Evolutionary conservation across 2,329 filamentous ascomycete species (phyloP).

Genomic region (Aspergillus persii): DNA sequence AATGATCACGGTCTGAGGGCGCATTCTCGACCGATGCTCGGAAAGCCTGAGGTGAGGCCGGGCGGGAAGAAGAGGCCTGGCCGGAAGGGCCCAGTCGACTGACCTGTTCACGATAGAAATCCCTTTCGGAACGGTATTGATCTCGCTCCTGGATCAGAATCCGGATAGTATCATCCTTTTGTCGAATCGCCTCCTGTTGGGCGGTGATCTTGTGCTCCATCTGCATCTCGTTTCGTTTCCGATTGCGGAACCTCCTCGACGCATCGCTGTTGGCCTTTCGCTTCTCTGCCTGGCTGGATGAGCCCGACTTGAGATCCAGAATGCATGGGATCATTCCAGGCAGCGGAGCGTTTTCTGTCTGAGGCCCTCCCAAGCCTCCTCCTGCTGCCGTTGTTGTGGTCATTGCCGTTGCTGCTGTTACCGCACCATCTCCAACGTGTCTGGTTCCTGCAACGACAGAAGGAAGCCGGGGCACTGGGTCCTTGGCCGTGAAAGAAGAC

Average conservation of each 20-base stretch:
- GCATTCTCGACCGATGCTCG: conserved; percentile 9
- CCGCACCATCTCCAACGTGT: conserved; percentile 17
- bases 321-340: conserved; percentile 37
- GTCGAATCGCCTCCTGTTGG: conserved; percentile 39
- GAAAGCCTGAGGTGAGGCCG: conserved; percentile 28
- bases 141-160: conserved; percentile 34
- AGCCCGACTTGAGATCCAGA: conserved; percentile 42
- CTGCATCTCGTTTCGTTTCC: conserved; percentile 41
- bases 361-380: conserved; percentile 7
- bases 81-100: conserved; percentile 24
- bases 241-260: conserved; percentile 41
- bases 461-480: conserved; percentile 25
- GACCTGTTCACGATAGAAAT: conserved; percentile 39
- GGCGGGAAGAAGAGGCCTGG: conserved; percentile 30
- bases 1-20: conserved; percentile 14
- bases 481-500: conserved; percentile 24
- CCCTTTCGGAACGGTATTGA: conserved; percentile 39
- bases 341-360: conserved; percentile 12
- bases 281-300: conserved; percentile 41
- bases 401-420: neutral
- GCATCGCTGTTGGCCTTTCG: conserved; percentile 44
- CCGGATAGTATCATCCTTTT: conserved; percentile 30
- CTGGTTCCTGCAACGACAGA: conserved; percentile 22
- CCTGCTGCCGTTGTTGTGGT: neutral
- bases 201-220: conserved; percentile 37